Conservation (phyloP, 495 filamentous ascomycete genomes). For the Podospora pseudocomata region DNA sequence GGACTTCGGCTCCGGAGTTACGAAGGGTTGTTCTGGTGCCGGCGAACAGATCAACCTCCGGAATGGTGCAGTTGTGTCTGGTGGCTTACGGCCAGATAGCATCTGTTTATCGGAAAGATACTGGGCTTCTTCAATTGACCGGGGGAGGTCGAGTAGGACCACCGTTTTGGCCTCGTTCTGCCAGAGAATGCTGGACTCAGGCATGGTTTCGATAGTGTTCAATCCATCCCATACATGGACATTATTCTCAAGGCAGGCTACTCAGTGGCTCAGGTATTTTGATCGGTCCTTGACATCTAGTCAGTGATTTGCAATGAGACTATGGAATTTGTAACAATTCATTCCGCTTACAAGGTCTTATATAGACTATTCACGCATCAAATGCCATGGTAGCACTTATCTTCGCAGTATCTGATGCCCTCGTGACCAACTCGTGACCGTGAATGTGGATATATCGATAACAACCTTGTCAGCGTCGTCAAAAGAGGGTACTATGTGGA, state of each 20-base stretch:
- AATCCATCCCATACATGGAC: background rate
- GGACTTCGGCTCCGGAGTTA: constrained; percentile 44
- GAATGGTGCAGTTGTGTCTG: constrained; percentile 15
- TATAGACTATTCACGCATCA: background rate
- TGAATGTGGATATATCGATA: background rate
- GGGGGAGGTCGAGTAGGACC: constrained; percentile 44
- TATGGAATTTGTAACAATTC: background rate
- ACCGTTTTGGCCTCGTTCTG: constrained; percentile 34
- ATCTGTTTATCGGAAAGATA: constrained; percentile 24
- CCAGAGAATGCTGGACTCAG: constrained; percentile 39
- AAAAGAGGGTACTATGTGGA: background rate
- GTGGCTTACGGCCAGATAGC: constrained; percentile 8
- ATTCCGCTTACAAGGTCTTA: background rate
- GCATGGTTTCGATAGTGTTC: constrained; percentile 9
- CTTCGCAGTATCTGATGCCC: background rate
- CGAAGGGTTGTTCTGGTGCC: constrained; percentile 39
- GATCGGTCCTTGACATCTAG: background rate
- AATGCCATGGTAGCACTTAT: background rate
- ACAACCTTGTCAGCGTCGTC: background rate
- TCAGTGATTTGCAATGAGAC: background rate
- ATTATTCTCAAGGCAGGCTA: background rate
- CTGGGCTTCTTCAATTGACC: constrained; percentile 47
- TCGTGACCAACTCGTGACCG: background rate
- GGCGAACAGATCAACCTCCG: constrained; percentile 36
- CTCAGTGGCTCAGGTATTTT: background rate